Percentiles rank a stretch among this genome's conserved stretches.
phyloP scores from a whole-genome alignment of 495 filamentous ascomycete species.

The Symbiotaphrina buchneri region DNA sequence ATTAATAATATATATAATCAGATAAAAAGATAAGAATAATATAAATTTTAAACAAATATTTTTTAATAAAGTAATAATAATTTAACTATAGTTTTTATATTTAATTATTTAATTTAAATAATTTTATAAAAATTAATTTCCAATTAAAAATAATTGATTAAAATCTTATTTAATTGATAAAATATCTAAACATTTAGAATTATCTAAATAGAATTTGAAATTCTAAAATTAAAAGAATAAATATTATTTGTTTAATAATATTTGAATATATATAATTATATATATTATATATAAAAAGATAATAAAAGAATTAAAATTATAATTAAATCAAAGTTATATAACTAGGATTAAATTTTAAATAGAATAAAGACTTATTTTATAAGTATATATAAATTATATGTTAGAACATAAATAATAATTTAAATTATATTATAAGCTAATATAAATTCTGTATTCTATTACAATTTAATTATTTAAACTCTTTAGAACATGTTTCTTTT shows the following conservation, averaged over 20 bases:
- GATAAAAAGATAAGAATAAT: background rate
- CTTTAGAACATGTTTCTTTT: slow-evolving; percentile 2
- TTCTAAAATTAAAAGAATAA: slow-evolving; percentile 9
- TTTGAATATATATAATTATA: slow-evolving; percentile 8
- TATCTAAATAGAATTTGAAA: slow-evolving; percentile 4
- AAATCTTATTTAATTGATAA: background rate
- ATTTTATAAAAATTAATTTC: background rate
- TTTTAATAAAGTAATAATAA: background rate
- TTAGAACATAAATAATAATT: slow-evolving; percentile 7
- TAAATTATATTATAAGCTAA: slow-evolving; percentile 3
- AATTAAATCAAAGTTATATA: slow-evolving; percentile 3
- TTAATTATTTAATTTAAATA: background rate
- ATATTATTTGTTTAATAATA: slow-evolving; percentile 6
- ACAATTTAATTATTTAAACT: slow-evolving; percentile 3
- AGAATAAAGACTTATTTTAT: too few relatives aligned
- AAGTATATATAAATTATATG: too few relatives aligned
- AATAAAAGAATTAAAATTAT: slow-evolving; percentile 3
- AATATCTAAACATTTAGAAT: slow-evolving; percentile 1
- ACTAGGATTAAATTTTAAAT: too few relatives aligned
- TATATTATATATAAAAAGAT: slow-evolving; percentile 7
- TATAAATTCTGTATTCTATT: slow-evolving; percentile 1
- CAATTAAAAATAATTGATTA: background rate
- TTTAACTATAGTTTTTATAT: background rate
- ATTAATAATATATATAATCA: background rate
- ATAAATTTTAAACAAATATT: background rate